Evolutionary conservation across 345 rosid species (phyloP).

Genomic region (Camelina hispida): DNA sequence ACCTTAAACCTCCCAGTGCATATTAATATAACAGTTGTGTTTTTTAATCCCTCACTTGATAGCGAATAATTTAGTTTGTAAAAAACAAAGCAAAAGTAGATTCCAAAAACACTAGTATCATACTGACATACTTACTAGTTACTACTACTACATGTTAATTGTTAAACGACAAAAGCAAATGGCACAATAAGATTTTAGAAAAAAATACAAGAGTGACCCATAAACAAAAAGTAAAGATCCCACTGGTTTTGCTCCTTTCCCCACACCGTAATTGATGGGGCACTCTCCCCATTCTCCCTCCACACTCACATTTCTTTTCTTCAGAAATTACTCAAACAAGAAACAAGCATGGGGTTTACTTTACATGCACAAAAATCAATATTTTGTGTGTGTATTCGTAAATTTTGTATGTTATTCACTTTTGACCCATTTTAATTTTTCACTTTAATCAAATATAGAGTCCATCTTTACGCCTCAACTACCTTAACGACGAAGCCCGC

Average conservation of each 20-base stretch:
- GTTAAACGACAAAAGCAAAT: constrained; percentile 7
- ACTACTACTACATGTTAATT: background rate
- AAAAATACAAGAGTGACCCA: constrained; percentile 23
- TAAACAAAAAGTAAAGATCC: constrained; percentile 16
- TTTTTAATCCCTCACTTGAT: background rate
- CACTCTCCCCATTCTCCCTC: constrained; percentile 28
- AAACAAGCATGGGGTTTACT: background rate
- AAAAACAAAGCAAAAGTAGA: constrained; percentile 19
- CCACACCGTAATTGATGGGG: constrained; percentile 42
- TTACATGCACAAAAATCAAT: background rate
- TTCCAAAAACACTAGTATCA: background rate
- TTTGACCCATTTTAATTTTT: constrained; percentile 19
- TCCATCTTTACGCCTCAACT: constrained; percentile 41
- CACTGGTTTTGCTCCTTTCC: constrained; percentile 33
- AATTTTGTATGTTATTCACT: background rate
- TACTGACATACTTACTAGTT: no score
- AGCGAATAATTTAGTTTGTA: background rate
- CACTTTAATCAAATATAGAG: constrained; percentile 13
- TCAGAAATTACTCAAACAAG: background rate
- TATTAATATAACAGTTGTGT: background rate
- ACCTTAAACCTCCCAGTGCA: background rate
- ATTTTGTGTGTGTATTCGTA: background rate
- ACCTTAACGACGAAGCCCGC: constrained; percentile 47
- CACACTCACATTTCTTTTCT: constrained; percentile 21
- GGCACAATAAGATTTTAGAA: background rate